Evolutionary conservation across 306 rosid genomes (phyloP), one percentile per base, ranked within the genome.

Genomic region (Acacia melanoxylon): DNA sequence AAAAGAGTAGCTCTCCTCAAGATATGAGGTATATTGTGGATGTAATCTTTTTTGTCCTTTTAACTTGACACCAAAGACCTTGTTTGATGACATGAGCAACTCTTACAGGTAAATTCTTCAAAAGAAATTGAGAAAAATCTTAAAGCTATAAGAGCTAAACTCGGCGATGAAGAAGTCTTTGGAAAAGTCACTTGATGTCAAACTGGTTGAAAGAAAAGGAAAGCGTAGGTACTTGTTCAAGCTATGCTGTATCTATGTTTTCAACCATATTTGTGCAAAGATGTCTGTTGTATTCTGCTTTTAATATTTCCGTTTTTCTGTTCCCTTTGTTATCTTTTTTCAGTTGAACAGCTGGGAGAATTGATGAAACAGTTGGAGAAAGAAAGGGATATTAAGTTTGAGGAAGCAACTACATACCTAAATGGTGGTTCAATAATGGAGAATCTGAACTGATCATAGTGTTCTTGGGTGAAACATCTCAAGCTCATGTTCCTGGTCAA

Each of bases 171-270:
- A 54, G 90, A 81, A 82, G 87, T 91, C 16, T n/a, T n/a, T 85
- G 72, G 94, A 90, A 52, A 95, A 91, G 86, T 88, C 99, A 66
- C 99, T 95, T 31, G 94, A 95, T 40, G 93, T 90, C 45, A 91
- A 89, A 77, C 45, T 90, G 90, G 88, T 84, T 72, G 97, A 95
- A 82, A 80, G 83, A 73, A 90, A 88, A 72, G 87, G 86, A 83
- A 92, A 86, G 91, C 94, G 99, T 94, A 75, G 10, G 46, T 72
- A 77, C 77, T 67, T 80, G 83, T 76, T 75, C 66, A 58, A 58
- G 78, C 72, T 77, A 25, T 20, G 72, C 78, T 20, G 52, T 72
- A 8, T 86, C 22, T 85, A 63, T 49, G n/a, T 77, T 78, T 68
- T 48, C 20, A 31, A 54, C 69, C 59, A 59, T 51, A 61, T 56